A percentile compares a stretch with the other conserved stretches of the same genome.
Conservation (phyloP, 352 stramenopile genomes). For the Phytopythium mirpurense region DNA sequence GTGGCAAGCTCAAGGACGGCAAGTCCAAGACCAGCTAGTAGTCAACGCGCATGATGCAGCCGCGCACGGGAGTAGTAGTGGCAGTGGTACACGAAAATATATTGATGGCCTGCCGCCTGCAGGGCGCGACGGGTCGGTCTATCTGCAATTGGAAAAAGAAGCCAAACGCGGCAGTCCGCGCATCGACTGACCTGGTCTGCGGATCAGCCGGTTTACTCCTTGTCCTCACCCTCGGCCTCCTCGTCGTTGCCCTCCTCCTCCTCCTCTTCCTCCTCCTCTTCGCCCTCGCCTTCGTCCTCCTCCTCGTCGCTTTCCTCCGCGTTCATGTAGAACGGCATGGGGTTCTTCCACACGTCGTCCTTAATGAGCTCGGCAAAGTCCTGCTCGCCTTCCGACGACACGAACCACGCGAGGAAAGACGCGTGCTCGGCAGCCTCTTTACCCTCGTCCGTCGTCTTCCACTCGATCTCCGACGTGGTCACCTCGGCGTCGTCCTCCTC, state of each 20-base stretch:
- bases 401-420: constrained; percentile 63
- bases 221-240: constrained; percentile 24
- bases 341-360: constrained; percentile 76
- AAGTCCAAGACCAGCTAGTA: constrained; percentile 11
- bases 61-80: constrained; percentile 6
- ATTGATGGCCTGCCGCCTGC: constrained; percentile 16
- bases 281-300: constrained; percentile 27
- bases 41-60: neutral
- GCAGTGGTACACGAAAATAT: constrained; percentile 2
- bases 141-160: neutral
- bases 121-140: neutral
- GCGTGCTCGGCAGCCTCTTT: constrained; percentile 40
- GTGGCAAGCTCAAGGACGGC: constrained; percentile 2
- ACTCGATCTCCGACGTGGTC: constrained; percentile 45
- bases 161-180: too few species aligned
- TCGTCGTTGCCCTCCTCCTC: constrained; percentile 29
- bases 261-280: constrained; percentile 29
- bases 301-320: constrained; percentile 37
- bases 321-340: constrained; percentile 49
- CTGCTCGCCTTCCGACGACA: constrained; percentile 43
- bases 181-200: too few species aligned
- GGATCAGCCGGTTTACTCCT: constrained; percentile 24
- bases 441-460: constrained; percentile 52
- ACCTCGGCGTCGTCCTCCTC: constrained; percentile 58
- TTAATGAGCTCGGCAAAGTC: constrained; percentile 73